Conservation (phyloP, 2,329 filamentous ascomycete species). For the Paecilomyces fulvus region DNA sequence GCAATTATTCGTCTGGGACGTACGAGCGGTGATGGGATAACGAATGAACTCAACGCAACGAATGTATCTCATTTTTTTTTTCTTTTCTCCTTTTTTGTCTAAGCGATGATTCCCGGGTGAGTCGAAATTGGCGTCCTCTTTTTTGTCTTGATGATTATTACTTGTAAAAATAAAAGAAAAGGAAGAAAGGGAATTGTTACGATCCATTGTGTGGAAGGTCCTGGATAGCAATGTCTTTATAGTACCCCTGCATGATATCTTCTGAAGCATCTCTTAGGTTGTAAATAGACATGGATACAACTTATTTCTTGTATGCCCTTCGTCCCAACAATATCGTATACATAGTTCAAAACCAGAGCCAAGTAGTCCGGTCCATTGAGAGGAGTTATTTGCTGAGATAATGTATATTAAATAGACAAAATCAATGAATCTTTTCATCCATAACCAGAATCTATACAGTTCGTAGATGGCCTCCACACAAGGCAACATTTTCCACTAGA, state of each 20-base stretch:
- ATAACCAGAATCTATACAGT: background rate
- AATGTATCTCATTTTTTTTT: constrained; percentile 8
- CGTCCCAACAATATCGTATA: background rate
- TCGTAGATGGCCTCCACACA: background rate
- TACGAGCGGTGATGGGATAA: constrained; percentile 53
- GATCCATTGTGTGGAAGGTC: background rate
- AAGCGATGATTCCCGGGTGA: background rate
- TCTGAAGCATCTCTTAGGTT: background rate
- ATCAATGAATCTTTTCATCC: background rate
- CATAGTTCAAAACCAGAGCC: too few relatives aligned
- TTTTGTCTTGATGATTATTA: background rate
- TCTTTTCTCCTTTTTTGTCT: constrained; percentile 1
- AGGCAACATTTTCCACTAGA: background rate
- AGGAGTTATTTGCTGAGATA: too few relatives aligned
- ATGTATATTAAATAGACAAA: background rate
- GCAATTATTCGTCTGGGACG: constrained; percentile 84
- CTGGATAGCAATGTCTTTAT: background rate
- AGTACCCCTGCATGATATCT: background rate
- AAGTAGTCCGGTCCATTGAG: too few relatives aligned
- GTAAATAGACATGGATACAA: background rate
- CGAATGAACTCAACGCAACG: background rate
- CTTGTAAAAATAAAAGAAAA: background rate
- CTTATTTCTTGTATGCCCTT: background rate
- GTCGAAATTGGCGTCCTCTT: background rate
- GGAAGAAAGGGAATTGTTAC: background rate